Base-by-base conservation (phyloP, 371 early-diverging fungal genomes). In the Mortierella sp. region DNA sequence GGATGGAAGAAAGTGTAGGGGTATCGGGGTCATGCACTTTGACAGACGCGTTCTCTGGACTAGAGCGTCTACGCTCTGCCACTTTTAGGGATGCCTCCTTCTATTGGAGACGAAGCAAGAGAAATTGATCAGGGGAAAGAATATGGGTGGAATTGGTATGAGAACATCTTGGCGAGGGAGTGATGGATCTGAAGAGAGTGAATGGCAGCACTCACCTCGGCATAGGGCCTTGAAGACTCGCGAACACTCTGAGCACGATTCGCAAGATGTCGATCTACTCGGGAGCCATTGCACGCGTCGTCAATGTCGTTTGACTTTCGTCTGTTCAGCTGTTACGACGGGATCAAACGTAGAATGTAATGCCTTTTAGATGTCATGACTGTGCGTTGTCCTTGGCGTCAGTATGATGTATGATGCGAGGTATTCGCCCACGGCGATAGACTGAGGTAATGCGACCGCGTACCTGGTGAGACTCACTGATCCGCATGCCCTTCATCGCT, bases 401-500 rank as follows among this genome's bases (percentile, higher is more conserved):
- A 34, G 34, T 34, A 34, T 34, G 34, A 34, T 34, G 34, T 34
- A 34, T n/a, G n/a, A n/a, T n/a, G n/a, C n/a, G n/a, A n/a, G n/a
- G n/a, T n/a, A n/a, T n/a, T n/a, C n/a, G n/a, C n/a, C n/a, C n/a
- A n/a, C n/a, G n/a, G 34, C 34, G 34, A 34, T 34, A 34, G 34
- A 34, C 10, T 34, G 34, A 34, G 34, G 34, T 34, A 44, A 25
- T 39, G n/a, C 39, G 21, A 22, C 24, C 14, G 34, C 49, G 45
- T 63, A 74, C 68, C 63, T 74, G 68, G 7, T 59, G 47, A 39
- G 68, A 48, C 31, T 67, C 74, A 25, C 60, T 68, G 50, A 74
- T 74, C 44, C 68, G 54, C 68, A 74, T 67, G 48, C 53, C 57
- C 41, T 68, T 74, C 68, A 74, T 74, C 17, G 74, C 74, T 17